Evolutionary conservation across 73 alveolate species (phyloP).

Genomic region (Stentor coeruleus): DNA sequence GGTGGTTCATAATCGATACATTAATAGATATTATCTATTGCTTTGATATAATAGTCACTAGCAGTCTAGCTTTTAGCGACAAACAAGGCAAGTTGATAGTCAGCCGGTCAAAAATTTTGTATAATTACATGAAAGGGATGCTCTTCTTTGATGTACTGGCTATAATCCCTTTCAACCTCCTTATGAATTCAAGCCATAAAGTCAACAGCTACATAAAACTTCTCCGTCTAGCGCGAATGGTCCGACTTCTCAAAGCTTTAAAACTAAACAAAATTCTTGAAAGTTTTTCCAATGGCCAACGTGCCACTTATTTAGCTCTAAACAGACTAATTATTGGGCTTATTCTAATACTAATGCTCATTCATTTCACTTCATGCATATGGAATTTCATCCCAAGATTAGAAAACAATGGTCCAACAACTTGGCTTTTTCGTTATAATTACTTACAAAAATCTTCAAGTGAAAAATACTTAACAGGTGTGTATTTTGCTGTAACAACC

Average conservation of each 20-base stretch:
- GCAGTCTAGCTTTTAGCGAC: neutral
- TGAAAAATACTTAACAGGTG: constrained; percentile 36
- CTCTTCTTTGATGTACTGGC: neutral
- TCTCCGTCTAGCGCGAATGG: neutral
- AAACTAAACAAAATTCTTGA: neutral
- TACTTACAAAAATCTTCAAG: neutral
- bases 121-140: neutral
- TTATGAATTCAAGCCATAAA: neutral
- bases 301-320: neutral
- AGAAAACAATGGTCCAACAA: neutral
- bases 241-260: neutral
- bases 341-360: too few relatives aligned
- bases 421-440: neutral
- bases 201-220: neutral
- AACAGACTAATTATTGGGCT: neutral
- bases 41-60: neutral
- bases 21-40: neutral
- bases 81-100: neutral
- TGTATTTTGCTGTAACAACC: constrained; percentile 60
- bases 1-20: neutral
- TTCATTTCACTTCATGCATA: neutral
- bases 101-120: neutral
- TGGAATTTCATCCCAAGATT: neutral
- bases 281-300: neutral
- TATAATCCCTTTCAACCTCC: neutral